Evolutionary conservation across 805 yeast species (phyloP), one percentile per base, ranked within the genome.

Genomic region (Candida golubevii): DNA sequence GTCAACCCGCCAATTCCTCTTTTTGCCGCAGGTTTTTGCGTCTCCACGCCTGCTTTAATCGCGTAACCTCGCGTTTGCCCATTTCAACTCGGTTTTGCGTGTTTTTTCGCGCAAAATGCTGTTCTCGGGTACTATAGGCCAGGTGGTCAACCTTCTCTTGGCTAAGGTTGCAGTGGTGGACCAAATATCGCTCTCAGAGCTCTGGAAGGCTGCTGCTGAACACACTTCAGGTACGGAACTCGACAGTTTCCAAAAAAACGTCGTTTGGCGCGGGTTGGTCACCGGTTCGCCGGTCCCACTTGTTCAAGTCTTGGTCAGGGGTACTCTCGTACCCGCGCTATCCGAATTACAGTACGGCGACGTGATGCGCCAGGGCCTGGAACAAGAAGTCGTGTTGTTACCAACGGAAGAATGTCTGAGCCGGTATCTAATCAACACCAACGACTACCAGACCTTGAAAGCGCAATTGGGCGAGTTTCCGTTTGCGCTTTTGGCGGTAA

Each of bases 331-430:
- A 3, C 56, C 52, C 4, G 38, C 37, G 5, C 31, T 41, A 13
- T 38, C 36, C 2, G 42, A 42, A n/a, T 41, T 50, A 10, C n/a
- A 46, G 10, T 44, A 36, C 29, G 51, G 46, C 23, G 38, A 35
- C 8, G 44, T 47, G 8, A 38, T 49, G 27, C 45, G 34, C 32
- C 49, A 18, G 23, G 51, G 53, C 32, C 30, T 49, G 33, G 57
- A 35, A 36, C 49, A 14, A 45, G 56, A 45, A 56, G 54, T 36
- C 44, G 26, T 13, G 9, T 47, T 71, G 5, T 48, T 53, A 13
- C 77, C 84, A 3, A 67, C 72, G 5, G 77, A 78, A 26, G 82
- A 78, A 43, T 74, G 74, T 33, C 79, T 80, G 53, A 83, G 85
- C 72, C 54, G 70, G 13, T 72, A 69, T 39, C 61, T 85, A 34